Base-by-base conservation (phyloP, 2,329 filamentous ascomycete species). In the Apiospora aurea region DNA sequence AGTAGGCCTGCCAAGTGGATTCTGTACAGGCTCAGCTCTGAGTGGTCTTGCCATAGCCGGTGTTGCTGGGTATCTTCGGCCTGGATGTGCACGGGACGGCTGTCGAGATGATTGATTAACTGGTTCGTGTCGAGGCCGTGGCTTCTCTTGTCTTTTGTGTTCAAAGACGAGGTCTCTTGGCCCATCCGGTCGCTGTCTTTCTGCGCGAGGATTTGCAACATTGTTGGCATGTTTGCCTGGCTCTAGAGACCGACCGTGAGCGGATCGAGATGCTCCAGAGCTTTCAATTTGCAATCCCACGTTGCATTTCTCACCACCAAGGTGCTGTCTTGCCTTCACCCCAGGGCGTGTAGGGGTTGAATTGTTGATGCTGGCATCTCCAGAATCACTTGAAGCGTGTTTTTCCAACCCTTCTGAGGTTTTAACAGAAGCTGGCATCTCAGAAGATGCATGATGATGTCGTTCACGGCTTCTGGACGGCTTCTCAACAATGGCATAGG, bases 31-130 rank as follows among this genome's bases (percentile, higher is more conserved):
- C 34, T 64, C 57, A 5, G 21, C 14, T 41, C 34, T 21, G 2
- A 64, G 14, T 38, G 57, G 57, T 34, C 57, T 64, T n/a, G 29
- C 41, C 21, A 64, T 41, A 41, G 24, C 26, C 5, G 57, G 57
- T 21, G 57, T 64, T 8, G 57, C 57, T 64, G 57, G 57, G 57
- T 41, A 14, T 64, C 21, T 38, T 64, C 57, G 57, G 21, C 34
- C 57, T 24, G 18, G 3, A 13, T 7, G 57, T 21, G 5, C 57
- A 34, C 13, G 34, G 34, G 57, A 11, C 21, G 57, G 16, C 24
- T 41, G 57, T 18, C 29, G 57, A n/a, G 11, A n/a, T n/a, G 18
- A 34, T 64, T 21, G 57, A 14, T 41, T 18, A 24, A 5, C 41
- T 41, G 18, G 10, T 64, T 21, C 11, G 34, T 34, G 57, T 18